Evolutionary conservation across 2,329 filamentous ascomycete genomes (phyloP), one percentile per base, ranked within the genome.

Genomic region (Exophiala sp.): DNA sequence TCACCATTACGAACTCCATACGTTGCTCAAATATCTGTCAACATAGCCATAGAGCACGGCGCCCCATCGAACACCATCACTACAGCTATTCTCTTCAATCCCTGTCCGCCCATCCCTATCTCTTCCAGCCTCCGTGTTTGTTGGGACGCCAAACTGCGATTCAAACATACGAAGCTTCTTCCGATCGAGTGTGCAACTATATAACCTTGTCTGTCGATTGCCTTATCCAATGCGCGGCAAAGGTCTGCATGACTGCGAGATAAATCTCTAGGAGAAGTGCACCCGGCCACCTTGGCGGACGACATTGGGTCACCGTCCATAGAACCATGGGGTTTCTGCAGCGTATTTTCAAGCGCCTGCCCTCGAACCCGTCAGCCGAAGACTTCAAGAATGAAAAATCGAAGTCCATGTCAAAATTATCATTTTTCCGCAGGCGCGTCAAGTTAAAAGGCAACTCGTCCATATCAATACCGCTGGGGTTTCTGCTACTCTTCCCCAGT

Each of bases 401-500:
- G 55, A 64, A 65, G 59, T 64, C 63, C 50, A 62, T 67, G 48
- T 75, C 81, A 14, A 77, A 78, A 65, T 77, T 95, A 66, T 86
- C 88, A 58, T 95, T 96, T 72, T 89, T 97, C 71, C 81, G 86
- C 64, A 83, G 89, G 68, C 89, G 92, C 47, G 83, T 99, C 77
- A 86, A 91, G 64, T 77, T 99, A 75, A 88, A 86, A 74, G 89
- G 90, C 66, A 96, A 95, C 73, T 96, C 91, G 51, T 88, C 87
- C 67, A 84, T 96, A 71, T 96, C 92, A 47, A 86, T 97, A 69
- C 94, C 94, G 21, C 78, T 99, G 48, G 92, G 92, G 63, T 85
- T 96, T 68, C 90, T 97, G 64, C 81, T 99, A 62, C 77, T 97
- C 64, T 97, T 97, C 70, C 94, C 94, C 62, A 84, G 88, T 69